Evolutionary conservation across 768 basidiomycete species (phyloP), one percentile per base, ranked within the genome.

Genomic region (Cystofilobasidium capitatum): DNA sequence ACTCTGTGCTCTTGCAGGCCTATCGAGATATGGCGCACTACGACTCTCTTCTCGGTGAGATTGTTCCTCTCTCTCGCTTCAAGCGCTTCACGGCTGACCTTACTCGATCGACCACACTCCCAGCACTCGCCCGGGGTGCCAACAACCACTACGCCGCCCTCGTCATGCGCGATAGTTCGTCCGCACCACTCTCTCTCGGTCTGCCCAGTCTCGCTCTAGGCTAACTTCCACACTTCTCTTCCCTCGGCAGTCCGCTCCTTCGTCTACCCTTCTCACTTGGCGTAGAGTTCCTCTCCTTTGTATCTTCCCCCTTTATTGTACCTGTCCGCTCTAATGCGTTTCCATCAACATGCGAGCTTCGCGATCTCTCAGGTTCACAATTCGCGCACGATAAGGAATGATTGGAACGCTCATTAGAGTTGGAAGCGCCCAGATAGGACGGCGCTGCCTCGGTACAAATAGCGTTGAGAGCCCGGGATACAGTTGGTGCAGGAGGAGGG

Each of bases 161-260:
- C 51, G 31, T 55, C 6, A 29, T 55, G 51, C 51, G 51, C 51
- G 51, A 55, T 31, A 55, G 51, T 55, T 26, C 4, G 49, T 45
- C 17, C 17, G 6, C 14, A 16, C 17, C 44, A n/a, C 4, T 4
- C 44, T 6, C 44, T 45, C 6, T 16, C 44, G 17, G 17, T 45
- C 44, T 45, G 44, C 44, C 44, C 44, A 16, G 4, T 45, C 44
- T 16, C 44, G 6, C 44, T 4, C 44, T n/a, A n/a, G n/a, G n/a
- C 6, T 16, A 20, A 6, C 17, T 45, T 45, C 44, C 17, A 16
- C 44, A n/a, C 6, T 45, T 20, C 44, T 6, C 6, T 45, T n/a
- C 44, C n/a, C n/a, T n/a, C n/a, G n/a, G n/a, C n/a, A 45, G 44
- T 45, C 4, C 44, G 44, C 44, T 45, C 44, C 8, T 45, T 45